phyloP scores from a whole-genome alignment of 139 green algal genomes.

The Coelastrella sp. region DNA sequence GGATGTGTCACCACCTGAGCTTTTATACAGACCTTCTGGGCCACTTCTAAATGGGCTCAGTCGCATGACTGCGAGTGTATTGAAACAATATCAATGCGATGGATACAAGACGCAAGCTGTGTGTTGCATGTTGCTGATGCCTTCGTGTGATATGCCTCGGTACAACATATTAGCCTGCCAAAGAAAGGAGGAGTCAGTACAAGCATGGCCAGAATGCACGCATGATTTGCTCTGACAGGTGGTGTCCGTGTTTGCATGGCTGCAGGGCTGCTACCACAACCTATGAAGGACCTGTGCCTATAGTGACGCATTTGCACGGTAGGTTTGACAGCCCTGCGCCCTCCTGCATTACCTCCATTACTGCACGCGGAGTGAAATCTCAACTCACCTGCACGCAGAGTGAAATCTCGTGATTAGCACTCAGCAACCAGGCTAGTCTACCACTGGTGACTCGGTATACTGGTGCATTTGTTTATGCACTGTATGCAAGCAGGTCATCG shows the following conservation, averaged over 20 bases:
- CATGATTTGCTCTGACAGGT: background rate
- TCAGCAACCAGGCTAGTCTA: background rate
- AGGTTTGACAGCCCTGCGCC: background rate
- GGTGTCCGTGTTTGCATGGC: background rate
- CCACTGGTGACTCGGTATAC: background rate
- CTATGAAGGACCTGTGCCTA: conserved; percentile 8
- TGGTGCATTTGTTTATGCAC: background rate
- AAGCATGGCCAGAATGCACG: too few relatives aligned
- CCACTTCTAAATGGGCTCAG: too few relatives aligned
- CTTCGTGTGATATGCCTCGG: too few relatives aligned
- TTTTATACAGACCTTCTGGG: too few relatives aligned
- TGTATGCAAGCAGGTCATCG: background rate
- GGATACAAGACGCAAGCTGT: too few relatives aligned
- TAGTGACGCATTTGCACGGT: background rate
- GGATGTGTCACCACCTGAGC: too few relatives aligned
- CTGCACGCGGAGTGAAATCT: too few relatives aligned
- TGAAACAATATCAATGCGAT: too few relatives aligned
- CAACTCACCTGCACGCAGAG: background rate
- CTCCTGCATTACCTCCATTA: too few relatives aligned
- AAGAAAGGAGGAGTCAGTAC: background rate
- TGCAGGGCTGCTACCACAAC: background rate
- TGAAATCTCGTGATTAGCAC: background rate
- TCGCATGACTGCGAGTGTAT: too few relatives aligned
- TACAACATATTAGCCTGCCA: background rate
- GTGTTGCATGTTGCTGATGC: too few relatives aligned